Evolutionary conservation across 2,329 filamentous ascomycete genomes (phyloP).

Genomic region (Cercospora sp.): DNA sequence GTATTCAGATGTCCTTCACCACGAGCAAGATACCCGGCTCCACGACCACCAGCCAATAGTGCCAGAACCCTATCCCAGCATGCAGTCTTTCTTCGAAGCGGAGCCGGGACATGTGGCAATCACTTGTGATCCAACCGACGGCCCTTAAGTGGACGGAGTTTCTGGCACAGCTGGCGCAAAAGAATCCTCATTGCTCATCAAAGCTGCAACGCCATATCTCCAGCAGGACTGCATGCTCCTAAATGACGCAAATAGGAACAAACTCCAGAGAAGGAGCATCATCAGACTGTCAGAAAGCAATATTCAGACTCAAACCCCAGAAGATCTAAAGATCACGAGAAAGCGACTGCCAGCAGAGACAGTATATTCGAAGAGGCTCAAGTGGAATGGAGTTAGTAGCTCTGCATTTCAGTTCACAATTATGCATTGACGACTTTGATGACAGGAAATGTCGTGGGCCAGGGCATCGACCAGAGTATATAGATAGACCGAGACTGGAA

Average conservation of each 20-base stretch:
- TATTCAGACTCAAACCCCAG: background rate
- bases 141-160: background rate
- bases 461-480: background rate
- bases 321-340: background rate
- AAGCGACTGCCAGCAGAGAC: background rate
- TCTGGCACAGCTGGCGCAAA: background rate
- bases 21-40: background rate
- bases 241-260: background rate
- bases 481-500: too few relatives aligned
- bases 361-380: background rate
- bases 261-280: background rate
- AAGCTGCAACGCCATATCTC: background rate
- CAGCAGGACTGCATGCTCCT: background rate
- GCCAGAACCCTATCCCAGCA: too few relatives aligned
- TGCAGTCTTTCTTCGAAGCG: too few relatives aligned
- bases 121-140: too few relatives aligned
- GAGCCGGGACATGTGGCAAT: too few relatives aligned
- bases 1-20: background rate
- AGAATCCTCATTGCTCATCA: background rate
- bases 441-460: background rate
- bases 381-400: too few relatives aligned
- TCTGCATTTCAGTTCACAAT: too few relatives aligned
- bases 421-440: background rate
- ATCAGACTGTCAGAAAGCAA: background rate
- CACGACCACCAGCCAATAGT: background rate